Conservation (phyloP, 108 stramenopile genomes). For the Chaetoceros muelleri region DNA sequence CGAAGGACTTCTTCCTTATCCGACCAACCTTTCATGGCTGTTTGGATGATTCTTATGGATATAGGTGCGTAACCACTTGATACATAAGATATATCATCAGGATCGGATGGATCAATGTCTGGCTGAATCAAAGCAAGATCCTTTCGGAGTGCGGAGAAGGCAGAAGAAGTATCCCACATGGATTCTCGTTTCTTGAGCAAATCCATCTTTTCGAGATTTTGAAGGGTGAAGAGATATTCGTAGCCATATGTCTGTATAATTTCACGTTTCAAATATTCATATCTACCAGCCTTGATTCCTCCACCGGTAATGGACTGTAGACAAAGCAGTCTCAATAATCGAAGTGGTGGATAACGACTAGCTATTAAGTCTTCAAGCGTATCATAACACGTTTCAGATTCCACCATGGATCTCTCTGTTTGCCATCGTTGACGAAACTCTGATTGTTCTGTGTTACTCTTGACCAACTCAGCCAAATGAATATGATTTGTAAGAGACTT, state of each 20-base stretch:
- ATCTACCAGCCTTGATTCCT: slow-evolving; percentile 80
- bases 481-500: slow-evolving; percentile 89
- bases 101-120: slow-evolving; percentile 74
- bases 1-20: slow-evolving; percentile 55
- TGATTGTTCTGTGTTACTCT: slow-evolving; percentile 62
- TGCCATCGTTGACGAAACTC: slow-evolving; percentile 90
- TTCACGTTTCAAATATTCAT: slow-evolving; percentile 75
- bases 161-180: slow-evolving; percentile 47
- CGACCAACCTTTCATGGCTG: slow-evolving; percentile 70
- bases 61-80: slow-evolving; percentile 90
- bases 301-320: slow-evolving; percentile 82
- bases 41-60: slow-evolving; percentile 77
- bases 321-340: slow-evolving; percentile 75
- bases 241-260: slow-evolving; percentile 92
- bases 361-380: slow-evolving; percentile 71
- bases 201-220: slow-evolving; percentile 78
- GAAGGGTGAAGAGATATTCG: slow-evolving; percentile 65
- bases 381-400: slow-evolving; percentile 85
- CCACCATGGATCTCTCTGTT: slow-evolving; percentile 87
- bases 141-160: slow-evolving; percentile 62
- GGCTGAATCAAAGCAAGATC: slow-evolving; percentile 83
- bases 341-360: slow-evolving; percentile 55
- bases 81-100: slow-evolving; percentile 90
- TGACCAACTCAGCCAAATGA: slow-evolving; percentile 88
- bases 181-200: slow-evolving; percentile 75